Base-by-base conservation (phyloP, 345 rosid genomes). In the Lepidium didymum region DNA sequence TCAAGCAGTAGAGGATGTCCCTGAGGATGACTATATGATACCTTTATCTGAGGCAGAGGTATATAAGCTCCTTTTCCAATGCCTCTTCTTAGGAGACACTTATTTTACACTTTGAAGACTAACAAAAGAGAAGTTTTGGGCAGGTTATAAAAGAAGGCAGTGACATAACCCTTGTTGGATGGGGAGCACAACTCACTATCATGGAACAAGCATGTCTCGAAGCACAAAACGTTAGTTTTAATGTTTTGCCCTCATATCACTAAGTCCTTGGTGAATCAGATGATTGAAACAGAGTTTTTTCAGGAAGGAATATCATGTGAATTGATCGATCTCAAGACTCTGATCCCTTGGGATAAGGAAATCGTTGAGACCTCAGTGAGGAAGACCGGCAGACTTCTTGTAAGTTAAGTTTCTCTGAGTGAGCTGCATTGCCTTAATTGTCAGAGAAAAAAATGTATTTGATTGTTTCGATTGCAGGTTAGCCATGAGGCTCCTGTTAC, bases 1-100 rank as follows among this genome's bases (percentile, higher is more conserved):
- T 60, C 78, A 83, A 83, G 85, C 92, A 1, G 87, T 89, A 7
- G 96, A 87, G 76, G 92, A 87, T 67, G 97, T 91, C 59, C 93
- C 96, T 9, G 93, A 91, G 71, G 69, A 81, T 54, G 97, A 91
- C 69, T 89, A 85, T 75, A 87, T 84, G 92, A 70, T 91, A 76
- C 96, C 94, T 46, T 70, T 91, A 67, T 87, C 96, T 0, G 86
- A 83, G 65, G 96, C 96, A 64, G 90, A 91, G 96, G 96, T 91
- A 53, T 19, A 15, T 54, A 19, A n/a, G 19, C 31, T 54, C 11
- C 14, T 3, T 42, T 19, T 54, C 23, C 4, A 31, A 10, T 54
- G 23, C 54, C 70, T 42, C 34, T 53, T 16, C 16, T 11, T 66
- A 11, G 51, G 41, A 53, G n/a, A 54, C 19, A 19, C 36, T 1